These are phyloP conservation scores for Pleurotus sapidus DNA, from an alignment of 768 basidiomycete genomes.

Conservation along the genomic window DNA sequence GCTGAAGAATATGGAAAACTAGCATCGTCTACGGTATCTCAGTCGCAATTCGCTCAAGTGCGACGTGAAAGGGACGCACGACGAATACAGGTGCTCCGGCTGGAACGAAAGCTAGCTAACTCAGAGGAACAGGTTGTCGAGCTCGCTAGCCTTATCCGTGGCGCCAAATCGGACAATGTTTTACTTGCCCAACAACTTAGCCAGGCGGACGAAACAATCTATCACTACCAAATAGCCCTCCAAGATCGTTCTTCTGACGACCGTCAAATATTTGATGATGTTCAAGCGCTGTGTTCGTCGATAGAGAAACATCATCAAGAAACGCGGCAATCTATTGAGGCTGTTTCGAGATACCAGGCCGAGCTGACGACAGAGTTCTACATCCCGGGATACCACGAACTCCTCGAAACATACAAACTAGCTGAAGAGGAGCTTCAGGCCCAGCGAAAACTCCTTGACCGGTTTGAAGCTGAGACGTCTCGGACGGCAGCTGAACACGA, in stretches of 20 bases:
- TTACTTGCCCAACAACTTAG: constrained; percentile 34
- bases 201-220: constrained; percentile 21
- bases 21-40: constrained; percentile 38
- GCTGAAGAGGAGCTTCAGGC: constrained; percentile 25
- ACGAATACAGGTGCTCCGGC: constrained; percentile 43
- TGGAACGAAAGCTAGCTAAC: constrained; percentile 69
- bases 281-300: constrained; percentile 1
- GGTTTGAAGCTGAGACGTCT: constrained; percentile 34
- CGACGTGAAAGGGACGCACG: constrained; percentile 34
- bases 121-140: constrained; percentile 66
- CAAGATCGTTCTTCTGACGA: constrained; percentile 2
- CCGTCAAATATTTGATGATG: constrained; percentile 18
- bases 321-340: constrained; percentile 9
- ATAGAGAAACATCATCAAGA: constrained; percentile 12
- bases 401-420: constrained; percentile 27
- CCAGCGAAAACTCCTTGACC: constrained; percentile 24
- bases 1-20: constrained; percentile 56
- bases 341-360: neutral
- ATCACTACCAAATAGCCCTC: neutral
- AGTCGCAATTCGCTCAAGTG: constrained; percentile 32
- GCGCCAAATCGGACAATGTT: constrained; percentile 48
- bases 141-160: constrained; percentile 59
- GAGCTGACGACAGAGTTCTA: constrained; percentile 33
- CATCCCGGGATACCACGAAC: constrained; percentile 28
- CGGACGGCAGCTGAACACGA: constrained; percentile 30